A percentile compares a stretch with the other conserved stretches of the same genome.
These are phyloP conservation scores for Croton setiger DNA, from an alignment of 441 rosid genomes.

Conservation along the genomic window DNA sequence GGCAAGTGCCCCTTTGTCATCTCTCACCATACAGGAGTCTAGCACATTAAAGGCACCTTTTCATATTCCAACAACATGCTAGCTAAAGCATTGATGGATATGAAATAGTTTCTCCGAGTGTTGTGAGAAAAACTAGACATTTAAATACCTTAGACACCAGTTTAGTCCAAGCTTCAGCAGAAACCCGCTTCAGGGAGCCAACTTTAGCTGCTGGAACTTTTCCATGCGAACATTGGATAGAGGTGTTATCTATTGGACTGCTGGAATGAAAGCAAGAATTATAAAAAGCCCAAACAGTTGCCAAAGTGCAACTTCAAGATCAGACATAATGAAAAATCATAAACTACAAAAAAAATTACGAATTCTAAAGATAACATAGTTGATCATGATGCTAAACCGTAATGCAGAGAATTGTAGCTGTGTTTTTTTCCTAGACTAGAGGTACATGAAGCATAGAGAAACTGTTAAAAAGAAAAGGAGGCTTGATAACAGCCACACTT, in stretches of 20 bases:
- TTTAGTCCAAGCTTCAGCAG: slow-evolving; percentile 73
- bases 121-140: slow-evolving; percentile 11
- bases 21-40: too few species aligned
- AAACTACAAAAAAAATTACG: not conserved
- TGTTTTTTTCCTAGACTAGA: not conserved
- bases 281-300: slow-evolving; percentile 1
- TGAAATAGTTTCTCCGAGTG: not conserved
- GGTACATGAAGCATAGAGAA: slow-evolving; percentile 10
- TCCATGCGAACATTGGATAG: slow-evolving; percentile 79
- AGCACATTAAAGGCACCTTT: too few species aligned
- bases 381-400: not conserved
- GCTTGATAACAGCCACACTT: slow-evolving; percentile 31
- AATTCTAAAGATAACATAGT: not conserved
- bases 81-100: slow-evolving; percentile 14
- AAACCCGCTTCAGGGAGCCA: slow-evolving; percentile 74
- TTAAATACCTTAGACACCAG: slow-evolving; percentile 66
- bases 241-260: slow-evolving; percentile 70
- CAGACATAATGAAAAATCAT: slow-evolving; percentile 4
- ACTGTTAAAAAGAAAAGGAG: slow-evolving; percentile 11
- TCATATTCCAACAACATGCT: too few species aligned
- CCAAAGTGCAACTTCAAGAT: not conserved
- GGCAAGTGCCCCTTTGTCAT: too few species aligned
- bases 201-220: slow-evolving; percentile 73
- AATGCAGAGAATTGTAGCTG: not conserved
- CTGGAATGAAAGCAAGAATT: slow-evolving; percentile 21